Evolutionary conservation across 345 rosid species (phyloP).

Genomic region (Citrus hindsii): DNA sequence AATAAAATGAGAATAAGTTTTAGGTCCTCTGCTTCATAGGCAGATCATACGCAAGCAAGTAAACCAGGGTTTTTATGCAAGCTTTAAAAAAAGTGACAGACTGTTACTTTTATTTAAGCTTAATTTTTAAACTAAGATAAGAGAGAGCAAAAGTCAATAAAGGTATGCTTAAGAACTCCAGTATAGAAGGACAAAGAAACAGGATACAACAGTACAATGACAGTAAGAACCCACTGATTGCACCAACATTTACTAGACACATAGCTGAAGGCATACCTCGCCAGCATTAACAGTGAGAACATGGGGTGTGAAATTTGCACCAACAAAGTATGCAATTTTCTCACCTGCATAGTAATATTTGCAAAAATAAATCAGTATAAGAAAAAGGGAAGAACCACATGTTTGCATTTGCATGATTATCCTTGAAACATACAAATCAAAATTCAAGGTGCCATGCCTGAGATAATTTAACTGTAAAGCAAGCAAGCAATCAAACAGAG

Average conservation of each 20-base stretch:
- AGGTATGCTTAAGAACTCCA: not conserved
- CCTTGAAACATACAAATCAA: not conserved
- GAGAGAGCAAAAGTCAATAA: not conserved
- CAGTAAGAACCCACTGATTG: not conserved
- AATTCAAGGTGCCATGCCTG: not conserved
- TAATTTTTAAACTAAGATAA: not conserved
- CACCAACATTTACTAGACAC: not conserved
- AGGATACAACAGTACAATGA: not conserved
- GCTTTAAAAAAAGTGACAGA: not conserved
- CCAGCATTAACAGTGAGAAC: conserved; percentile 80
- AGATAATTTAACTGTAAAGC: conserved; percentile 3
- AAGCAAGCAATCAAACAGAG: not conserved
- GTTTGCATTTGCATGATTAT: conserved; percentile 3
- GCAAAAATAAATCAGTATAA: conserved; percentile 8
- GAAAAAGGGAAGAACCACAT: not conserved
- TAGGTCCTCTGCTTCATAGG: not conserved
- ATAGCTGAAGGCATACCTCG: conserved; percentile 55
- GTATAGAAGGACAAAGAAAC: not conserved
- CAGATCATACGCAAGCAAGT: not conserved
- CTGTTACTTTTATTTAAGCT: not conserved
- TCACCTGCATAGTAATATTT: conserved; percentile 37
- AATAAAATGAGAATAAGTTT: not conserved
- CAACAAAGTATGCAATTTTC: conserved; percentile 47
- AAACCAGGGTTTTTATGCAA: not conserved
- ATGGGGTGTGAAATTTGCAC: conserved; percentile 81